phyloP scores from a whole-genome alignment of 2,329 filamentous ascomycete genomes.

The Leptosphaerulina australis region DNA sequence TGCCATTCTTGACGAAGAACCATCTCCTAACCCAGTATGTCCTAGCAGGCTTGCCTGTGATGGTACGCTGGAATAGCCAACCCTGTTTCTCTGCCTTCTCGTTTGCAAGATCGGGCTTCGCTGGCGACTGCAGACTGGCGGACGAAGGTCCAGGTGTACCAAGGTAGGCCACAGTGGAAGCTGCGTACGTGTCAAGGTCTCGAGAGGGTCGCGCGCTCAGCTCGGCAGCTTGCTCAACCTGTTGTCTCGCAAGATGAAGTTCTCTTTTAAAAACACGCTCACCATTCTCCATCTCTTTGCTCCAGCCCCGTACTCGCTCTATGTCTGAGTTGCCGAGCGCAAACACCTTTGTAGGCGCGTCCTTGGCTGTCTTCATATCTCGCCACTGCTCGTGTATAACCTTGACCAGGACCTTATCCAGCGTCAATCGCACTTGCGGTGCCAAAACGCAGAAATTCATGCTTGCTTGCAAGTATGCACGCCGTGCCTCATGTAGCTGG shows the following conservation, averaged over 20 bases:
- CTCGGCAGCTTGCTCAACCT: constrained; percentile 80
- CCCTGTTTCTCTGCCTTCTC: constrained; percentile 80
- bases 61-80: constrained; percentile 84
- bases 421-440: constrained; percentile 79
- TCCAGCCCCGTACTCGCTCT: constrained; percentile 91
- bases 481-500: constrained; percentile 88
- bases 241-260: constrained; percentile 75
- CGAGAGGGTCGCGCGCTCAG: constrained; percentile 77
- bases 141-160: constrained; percentile 67
- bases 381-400: constrained; percentile 87
- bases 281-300: constrained; percentile 89
- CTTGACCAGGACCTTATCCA: constrained; percentile 85
- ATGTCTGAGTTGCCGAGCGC: constrained; percentile 77
- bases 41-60: constrained; percentile 85
- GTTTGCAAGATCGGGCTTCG: constrained; percentile 58
- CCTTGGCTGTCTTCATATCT: constrained; percentile 76
- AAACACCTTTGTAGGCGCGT: constrained; percentile 66
- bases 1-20: constrained; percentile 95
- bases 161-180: constrained; percentile 87
- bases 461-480: constrained; percentile 86
- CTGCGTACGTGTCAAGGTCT: constrained; percentile 90
- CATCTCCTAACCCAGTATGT: constrained; percentile 90
- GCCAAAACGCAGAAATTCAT: constrained; percentile 92
- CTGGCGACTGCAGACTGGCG: constrained; percentile 52
- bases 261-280: constrained; percentile 84